Conservation (phyloP, 1,284 basidiomycete genomes). For the Malassezia yamatoensis region DNA sequence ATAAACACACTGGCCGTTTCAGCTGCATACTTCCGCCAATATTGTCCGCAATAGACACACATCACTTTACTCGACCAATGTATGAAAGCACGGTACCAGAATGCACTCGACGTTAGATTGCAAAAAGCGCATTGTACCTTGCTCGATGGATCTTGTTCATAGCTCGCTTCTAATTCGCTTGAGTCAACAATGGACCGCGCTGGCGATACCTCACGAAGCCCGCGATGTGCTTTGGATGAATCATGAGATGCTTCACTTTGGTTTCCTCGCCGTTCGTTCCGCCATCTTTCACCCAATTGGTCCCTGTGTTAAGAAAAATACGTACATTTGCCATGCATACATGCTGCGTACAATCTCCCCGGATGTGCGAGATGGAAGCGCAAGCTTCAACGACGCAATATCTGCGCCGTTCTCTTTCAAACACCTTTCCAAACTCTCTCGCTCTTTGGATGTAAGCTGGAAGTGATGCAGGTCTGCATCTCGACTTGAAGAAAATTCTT, state of each 20-base stretch:
- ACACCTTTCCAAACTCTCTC: conserved; percentile 64
- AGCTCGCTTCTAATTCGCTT: neutral
- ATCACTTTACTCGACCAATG: conserved; percentile 31
- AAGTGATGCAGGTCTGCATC: conserved; percentile 46
- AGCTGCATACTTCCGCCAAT: conserved; percentile 47
- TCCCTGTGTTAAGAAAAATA: neutral
- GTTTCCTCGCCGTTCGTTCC: neutral
- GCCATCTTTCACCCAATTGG: neutral
- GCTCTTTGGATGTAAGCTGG: conserved; percentile 61
- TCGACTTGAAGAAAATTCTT: neutral
- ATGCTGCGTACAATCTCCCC: conserved; percentile 72
- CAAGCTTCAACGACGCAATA: conserved; percentile 64
- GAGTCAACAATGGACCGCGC: neutral
- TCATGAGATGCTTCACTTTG: neutral
- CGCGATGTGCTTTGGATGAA: neutral
- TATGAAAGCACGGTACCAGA: conserved; percentile 43
- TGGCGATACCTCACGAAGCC: conserved; percentile 10
- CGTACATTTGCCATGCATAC: conserved; percentile 71
- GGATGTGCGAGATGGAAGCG: conserved; percentile 61
- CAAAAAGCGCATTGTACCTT: conserved; percentile 33
- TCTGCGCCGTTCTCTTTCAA: conserved; percentile 64
- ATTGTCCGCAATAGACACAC: conserved; percentile 41
- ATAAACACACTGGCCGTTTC: conserved; percentile 25
- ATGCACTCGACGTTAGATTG: conserved; percentile 23
- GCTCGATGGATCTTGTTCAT: neutral